phyloP scores from a whole-genome alignment of 345 rosid genomes.

The Pistacia integerrima region DNA sequence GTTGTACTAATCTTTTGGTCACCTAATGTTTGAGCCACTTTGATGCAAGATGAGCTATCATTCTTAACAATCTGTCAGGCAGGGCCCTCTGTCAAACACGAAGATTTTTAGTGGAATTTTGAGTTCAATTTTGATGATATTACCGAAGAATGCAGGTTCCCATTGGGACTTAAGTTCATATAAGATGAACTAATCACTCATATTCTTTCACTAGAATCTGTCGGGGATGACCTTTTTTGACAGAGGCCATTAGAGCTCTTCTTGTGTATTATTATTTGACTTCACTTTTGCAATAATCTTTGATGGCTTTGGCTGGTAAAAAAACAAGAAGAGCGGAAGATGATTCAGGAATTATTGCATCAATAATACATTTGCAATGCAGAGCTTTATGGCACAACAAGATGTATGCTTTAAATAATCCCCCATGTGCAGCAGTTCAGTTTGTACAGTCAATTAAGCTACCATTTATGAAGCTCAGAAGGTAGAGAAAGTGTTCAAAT shows the following conservation, averaged over 20 bases:
- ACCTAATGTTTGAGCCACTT: background rate
- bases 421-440: background rate
- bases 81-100: background rate
- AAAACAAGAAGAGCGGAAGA: background rate
- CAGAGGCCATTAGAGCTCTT: background rate
- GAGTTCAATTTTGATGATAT: background rate
- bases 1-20: background rate
- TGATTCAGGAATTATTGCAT: background rate
- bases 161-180: constrained; percentile 8
- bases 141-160: background rate
- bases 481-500: no score
- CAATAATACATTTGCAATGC: background rate
- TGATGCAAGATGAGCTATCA: background rate
- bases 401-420: background rate
- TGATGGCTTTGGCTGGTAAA: background rate
- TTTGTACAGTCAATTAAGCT: background rate
- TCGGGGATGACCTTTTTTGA: background rate
- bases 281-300: background rate
- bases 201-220: background rate
- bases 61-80: constrained; percentile 4
- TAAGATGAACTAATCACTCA: background rate
- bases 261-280: background rate
- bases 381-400: background rate
- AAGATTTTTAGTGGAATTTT: background rate
- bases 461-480: background rate